These are phyloP conservation scores for Monilinia laxa DNA, from an alignment of 2,329 filamentous ascomycete species.

Conservation along the genomic window DNA sequence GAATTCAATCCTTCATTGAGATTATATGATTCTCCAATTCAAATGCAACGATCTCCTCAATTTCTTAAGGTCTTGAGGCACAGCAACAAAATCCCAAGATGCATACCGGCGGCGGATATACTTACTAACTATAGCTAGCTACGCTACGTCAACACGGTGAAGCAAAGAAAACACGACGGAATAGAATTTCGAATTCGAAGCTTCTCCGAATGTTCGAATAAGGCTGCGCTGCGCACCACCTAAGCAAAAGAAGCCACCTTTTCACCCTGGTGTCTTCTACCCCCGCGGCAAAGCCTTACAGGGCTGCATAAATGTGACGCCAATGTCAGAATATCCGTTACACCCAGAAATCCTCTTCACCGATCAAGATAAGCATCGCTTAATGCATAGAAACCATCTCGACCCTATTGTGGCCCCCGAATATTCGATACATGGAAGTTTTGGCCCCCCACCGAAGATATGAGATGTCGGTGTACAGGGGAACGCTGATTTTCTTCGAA, in stretches of 20 bases:
- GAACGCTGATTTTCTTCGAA: background rate
- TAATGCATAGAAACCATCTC: background rate
- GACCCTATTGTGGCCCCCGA: slow-evolving; percentile 9
- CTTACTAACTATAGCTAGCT: background rate
- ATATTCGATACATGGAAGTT: slow-evolving; percentile 13
- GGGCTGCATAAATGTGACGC: slow-evolving; percentile 22
- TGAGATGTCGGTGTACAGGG: slow-evolving; percentile 20
- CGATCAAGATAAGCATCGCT: slow-evolving; percentile 24
- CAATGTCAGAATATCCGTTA: slow-evolving; percentile 15
- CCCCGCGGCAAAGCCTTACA: slow-evolving; percentile 9
- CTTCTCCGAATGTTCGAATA: background rate
- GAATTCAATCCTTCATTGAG: background rate
- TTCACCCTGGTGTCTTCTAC: background rate
- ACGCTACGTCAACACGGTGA: slow-evolving; percentile 19
- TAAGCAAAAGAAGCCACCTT: background rate
- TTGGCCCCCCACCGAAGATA: slow-evolving; percentile 5
- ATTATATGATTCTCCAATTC: no score
- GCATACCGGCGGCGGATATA: slow-evolving; percentile 1
- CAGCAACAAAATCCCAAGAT: background rate
- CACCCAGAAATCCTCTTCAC: slow-evolving; percentile 15
- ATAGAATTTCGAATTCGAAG: slow-evolving; percentile 7
- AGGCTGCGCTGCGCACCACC: slow-evolving; percentile 1
- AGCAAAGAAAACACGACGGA: background rate
- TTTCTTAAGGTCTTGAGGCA: background rate
- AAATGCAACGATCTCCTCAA: no score